Percentiles rank a stretch among this genome's conserved stretches.
Conservation (phyloP, 1,284 basidiomycete species). For the Paramarasmius palmivorus region DNA sequence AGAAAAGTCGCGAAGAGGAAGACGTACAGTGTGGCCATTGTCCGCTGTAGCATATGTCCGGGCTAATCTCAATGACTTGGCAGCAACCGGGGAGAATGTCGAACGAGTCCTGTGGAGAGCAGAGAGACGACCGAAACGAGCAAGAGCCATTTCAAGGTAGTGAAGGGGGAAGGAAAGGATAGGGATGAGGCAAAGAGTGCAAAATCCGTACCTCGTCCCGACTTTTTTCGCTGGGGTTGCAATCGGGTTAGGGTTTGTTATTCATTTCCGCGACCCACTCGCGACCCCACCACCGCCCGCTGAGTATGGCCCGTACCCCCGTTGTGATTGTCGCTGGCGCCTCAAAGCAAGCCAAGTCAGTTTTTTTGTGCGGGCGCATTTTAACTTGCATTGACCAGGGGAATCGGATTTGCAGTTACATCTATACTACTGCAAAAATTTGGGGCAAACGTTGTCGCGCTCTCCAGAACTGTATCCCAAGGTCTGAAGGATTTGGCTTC, state of each 20-base stretch:
- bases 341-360: conserved; percentile 54
- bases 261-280: not conserved
- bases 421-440: conserved; percentile 61
- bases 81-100: conserved; percentile 38
- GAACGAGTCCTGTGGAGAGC: conserved; percentile 48
- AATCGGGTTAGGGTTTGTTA: not conserved
- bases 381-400: conserved; percentile 44
- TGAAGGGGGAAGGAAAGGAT: conserved; percentile 49
- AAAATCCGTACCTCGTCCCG: not conserved
- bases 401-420: conserved; percentile 80
- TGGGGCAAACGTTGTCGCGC: conserved; percentile 67
- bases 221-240: no score
- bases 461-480: conserved; percentile 69
- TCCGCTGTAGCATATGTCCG: conserved; percentile 65
- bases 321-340: conserved; percentile 76
- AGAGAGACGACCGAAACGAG: conserved; percentile 55
- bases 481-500: conserved; percentile 60
- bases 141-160: conserved; percentile 58
- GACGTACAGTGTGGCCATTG: conserved; percentile 56
- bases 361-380: not conserved
- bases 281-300: not conserved
- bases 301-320: conserved; percentile 28
- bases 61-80: conserved; percentile 41
- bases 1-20: conserved; percentile 21
- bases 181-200: conserved; percentile 15